Base-by-base conservation (phyloP, 768 basidiomycete species). In the Boletellus emodensis region DNA sequence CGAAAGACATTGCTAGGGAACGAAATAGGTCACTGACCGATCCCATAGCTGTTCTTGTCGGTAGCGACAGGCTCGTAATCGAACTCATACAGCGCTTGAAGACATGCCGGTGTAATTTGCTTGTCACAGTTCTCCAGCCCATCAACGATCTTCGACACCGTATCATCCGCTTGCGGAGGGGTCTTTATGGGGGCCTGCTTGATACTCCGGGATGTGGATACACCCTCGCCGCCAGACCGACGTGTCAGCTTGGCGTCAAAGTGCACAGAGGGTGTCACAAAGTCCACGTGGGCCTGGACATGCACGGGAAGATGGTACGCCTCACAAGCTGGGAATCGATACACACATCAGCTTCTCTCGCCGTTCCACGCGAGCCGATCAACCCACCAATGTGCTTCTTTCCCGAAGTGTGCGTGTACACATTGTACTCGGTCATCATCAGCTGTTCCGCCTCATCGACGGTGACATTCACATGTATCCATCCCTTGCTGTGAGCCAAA, bases 21-120 rank as follows among this genome's bases (percentile, higher is more conserved):
- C 56, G 1, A 67, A 62, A 30, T 63, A 61, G 43, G 59, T 61
- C 26, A 57, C 64, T 34, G 69, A 70, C 9, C 70, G 69, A 35
- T 70, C 64, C 60, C 69, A 74, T 55, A 72, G 65, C 72, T 66
- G 69, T 50, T 78, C 79, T 62, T 46, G 68, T 0, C 78, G 78
- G 52, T 74, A 74, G 54, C 63, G 64, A 46, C 40, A 33, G 24
- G 24, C 24, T 26, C 24, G 54, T 57, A 1, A 67, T 64, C 5
- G 30, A 53, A 60, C 13, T 13, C 46, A 43, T 62, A 66, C 33
- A 26, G 6, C 24, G 24, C 24, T 26, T 4, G 24, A 26, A 26
- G 24, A 4, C 24, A 26, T 2, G 1, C 4, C 6, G 24, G 24
- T 26, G 24, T 26, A 26, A 26, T 26, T 26, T 26, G 24, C 24